phyloP scores from a whole-genome alignment of 2,329 filamentous ascomycete species.

The Lasiodiplodia citricola region DNA sequence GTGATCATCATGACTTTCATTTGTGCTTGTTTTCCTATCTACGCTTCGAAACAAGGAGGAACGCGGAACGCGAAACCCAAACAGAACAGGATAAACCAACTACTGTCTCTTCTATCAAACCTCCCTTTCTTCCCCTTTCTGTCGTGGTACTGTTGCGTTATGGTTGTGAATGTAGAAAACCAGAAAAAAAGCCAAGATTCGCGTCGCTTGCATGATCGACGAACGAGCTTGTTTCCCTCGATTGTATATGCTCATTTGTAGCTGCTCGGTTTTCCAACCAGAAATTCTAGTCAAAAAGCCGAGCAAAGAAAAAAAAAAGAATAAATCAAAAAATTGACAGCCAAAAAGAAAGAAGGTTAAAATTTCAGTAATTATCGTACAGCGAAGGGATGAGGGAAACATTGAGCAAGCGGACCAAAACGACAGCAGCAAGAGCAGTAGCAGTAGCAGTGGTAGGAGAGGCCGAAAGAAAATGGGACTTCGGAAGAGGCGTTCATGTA shows the following conservation, averaged over 20 bases:
- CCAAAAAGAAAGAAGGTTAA: not conserved
- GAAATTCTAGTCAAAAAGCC: not conserved
- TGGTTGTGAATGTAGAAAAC: not conserved
- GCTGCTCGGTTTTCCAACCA: not conserved
- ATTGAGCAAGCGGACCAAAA: not conserved
- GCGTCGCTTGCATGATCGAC: not conserved
- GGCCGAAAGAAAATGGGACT: not conserved
- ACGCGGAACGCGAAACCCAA: not conserved
- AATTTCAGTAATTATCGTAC: constrained; percentile 12
- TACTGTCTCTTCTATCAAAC: not conserved
- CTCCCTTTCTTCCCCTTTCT: not conserved
- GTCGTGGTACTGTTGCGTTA: constrained; percentile 5
- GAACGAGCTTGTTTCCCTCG: not conserved
- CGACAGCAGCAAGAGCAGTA: not conserved
- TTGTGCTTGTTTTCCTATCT: not conserved
- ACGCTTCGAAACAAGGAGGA: not conserved
- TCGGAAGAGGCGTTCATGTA: not conserved
- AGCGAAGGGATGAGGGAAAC: not conserved
- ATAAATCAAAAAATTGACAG: not conserved
- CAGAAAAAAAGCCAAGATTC: not conserved
- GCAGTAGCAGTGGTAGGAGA: not conserved
- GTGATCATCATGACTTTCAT: constrained; percentile 21
- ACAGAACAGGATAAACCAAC: not conserved
- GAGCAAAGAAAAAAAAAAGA: not conserved
- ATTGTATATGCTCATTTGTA: not conserved